phyloP scores from a whole-genome alignment of 208 protist species.

The Endotrypanum monterogeii region DNA sequence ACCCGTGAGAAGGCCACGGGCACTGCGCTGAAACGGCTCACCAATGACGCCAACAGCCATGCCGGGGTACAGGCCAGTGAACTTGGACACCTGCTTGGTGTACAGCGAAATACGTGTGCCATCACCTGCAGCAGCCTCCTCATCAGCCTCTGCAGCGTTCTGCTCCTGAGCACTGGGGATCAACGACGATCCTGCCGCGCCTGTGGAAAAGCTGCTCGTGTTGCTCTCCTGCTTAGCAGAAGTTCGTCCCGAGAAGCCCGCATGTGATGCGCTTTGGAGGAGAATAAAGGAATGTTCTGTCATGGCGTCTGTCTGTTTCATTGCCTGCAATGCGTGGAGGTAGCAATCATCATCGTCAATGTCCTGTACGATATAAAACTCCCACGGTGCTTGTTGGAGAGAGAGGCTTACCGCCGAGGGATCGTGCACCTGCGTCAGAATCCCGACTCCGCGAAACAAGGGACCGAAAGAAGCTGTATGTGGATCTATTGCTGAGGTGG shows the following conservation, averaged over 20 bases:
- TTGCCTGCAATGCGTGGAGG: slow-evolving; percentile 43
- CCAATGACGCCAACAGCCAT: slow-evolving; percentile 83
- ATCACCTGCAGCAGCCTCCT: slow-evolving; percentile 22
- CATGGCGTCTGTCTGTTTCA: slow-evolving; percentile 35
- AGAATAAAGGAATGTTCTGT: slow-evolving; percentile 19
- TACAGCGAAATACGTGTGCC: slow-evolving; percentile 67
- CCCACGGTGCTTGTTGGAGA: slow-evolving; percentile 67
- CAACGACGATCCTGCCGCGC: background rate
- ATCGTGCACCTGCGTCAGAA: slow-evolving; percentile 75
- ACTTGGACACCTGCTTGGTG: slow-evolving; percentile 49
- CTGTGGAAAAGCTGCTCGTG: background rate
- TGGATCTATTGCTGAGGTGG: background rate
- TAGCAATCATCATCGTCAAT: slow-evolving; percentile 66
- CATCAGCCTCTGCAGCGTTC: slow-evolving; percentile 33
- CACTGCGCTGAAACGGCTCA: slow-evolving; percentile 75
- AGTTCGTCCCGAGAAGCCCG: background rate
- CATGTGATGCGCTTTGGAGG: background rate
- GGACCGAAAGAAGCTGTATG: background rate
- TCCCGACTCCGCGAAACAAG: slow-evolving; percentile 58
- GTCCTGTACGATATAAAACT: slow-evolving; percentile 77
- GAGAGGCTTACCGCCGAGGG: slow-evolving; percentile 33
- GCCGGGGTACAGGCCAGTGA: slow-evolving; percentile 84
- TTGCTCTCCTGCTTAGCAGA: background rate
- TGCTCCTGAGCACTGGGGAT: slow-evolving; percentile 13
- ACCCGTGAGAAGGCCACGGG: slow-evolving; percentile 68